Conservation (phyloP, 768 basidiomycete species). For the Auriscalpium vulgare region DNA sequence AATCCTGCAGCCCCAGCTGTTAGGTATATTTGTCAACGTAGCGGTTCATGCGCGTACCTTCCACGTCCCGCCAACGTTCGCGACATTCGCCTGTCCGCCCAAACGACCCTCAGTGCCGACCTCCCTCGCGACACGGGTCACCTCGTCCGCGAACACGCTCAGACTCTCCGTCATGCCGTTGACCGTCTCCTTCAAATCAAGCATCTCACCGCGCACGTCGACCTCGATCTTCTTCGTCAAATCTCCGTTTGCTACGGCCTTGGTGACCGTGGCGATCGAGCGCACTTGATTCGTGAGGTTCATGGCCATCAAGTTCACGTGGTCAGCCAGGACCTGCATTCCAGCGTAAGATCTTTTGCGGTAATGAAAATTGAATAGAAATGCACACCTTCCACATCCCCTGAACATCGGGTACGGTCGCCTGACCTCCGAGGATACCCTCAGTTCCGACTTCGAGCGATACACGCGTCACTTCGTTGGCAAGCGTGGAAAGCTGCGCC, state of each 20-base stretch:
- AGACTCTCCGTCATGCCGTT: constrained; percentile 91
- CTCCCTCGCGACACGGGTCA: constrained; percentile 84
- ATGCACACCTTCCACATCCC: constrained; percentile 84
- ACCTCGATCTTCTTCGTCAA: constrained; percentile 90
- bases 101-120: constrained; percentile 95
- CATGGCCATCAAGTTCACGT: constrained; percentile 86
- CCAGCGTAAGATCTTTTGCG: background rate
- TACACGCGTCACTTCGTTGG: constrained; percentile 84
- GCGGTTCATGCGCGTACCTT: constrained; percentile 35
- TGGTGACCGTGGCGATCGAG: constrained; percentile 88
- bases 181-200: constrained; percentile 85
- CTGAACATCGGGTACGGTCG: constrained; percentile 84
- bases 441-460: constrained; percentile 89
- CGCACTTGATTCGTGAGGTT: constrained; percentile 90
- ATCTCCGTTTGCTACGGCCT: constrained; percentile 90
- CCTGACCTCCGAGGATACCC: constrained; percentile 91
- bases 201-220: constrained; percentile 87
- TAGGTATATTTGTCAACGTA: background rate
- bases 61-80: constrained; percentile 95
- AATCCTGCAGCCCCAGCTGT: constrained; percentile 37
- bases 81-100: constrained; percentile 91
- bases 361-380: background rate
- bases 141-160: constrained; percentile 80
- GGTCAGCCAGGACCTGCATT: constrained; percentile 57
- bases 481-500: constrained; percentile 60